Evolutionary conservation across 345 rosid species (phyloP).

Genomic region (Rhizophora mangle): DNA sequence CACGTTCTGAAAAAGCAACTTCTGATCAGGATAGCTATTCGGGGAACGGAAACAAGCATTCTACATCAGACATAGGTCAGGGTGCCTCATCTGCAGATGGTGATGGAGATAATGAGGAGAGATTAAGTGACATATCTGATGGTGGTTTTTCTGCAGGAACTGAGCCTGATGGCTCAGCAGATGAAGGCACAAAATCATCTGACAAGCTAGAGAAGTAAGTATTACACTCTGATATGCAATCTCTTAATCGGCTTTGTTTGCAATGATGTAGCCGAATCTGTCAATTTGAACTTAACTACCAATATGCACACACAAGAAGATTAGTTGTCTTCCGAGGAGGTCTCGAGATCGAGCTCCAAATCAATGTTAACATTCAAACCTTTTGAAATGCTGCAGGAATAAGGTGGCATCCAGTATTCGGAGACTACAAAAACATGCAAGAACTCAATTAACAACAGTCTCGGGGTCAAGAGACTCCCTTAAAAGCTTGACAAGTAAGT

Average conservation of each 20-base stretch:
- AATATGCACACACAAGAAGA: background rate
- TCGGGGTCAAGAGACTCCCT: constrained; percentile 16
- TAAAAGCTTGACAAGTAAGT: constrained; percentile 40
- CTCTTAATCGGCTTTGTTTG: no score
- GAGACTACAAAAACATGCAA: constrained; percentile 35
- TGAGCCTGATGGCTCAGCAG: constrained; percentile 40
- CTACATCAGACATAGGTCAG: constrained; percentile 19
- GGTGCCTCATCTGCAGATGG: constrained; percentile 8
- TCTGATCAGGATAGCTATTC: constrained; percentile 29
- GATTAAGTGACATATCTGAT: constrained; percentile 41
- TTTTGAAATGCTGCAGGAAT: constrained; percentile 21
- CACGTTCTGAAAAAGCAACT: constrained; percentile 25
- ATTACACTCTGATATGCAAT: background rate
- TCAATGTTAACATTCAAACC: background rate
- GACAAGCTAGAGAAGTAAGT: constrained; percentile 44
- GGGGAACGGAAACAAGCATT: constrained; percentile 16
- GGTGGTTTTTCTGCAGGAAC: constrained; percentile 42
- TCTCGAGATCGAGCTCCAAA: no score
- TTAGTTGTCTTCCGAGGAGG: no score
- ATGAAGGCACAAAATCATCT: constrained; percentile 29
- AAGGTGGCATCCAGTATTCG: constrained; percentile 21
- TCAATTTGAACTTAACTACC: background rate
- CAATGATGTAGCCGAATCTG: no score
- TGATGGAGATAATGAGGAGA: constrained; percentile 42
- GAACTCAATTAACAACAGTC: constrained; percentile 13